phyloP scores from a whole-genome alignment of 169 alveolate species.

The Plasmodium adleri region DNA sequence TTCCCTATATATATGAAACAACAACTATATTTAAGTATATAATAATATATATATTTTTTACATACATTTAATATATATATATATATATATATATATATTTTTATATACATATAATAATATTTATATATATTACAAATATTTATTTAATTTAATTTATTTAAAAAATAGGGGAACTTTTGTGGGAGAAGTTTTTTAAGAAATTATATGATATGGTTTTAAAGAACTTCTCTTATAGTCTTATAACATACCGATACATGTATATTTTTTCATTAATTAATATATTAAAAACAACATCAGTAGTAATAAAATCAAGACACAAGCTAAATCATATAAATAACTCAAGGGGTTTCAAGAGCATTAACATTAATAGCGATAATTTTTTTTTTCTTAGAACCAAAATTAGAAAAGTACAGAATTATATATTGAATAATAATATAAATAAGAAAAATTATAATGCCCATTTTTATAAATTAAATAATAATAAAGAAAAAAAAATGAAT shows the following conservation, averaged over 20 bases:
- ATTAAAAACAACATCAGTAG: conserved; percentile 17
- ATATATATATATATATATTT: background rate
- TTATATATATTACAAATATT: background rate
- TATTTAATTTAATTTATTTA: background rate
- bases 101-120: background rate
- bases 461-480: conserved; percentile 23
- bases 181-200: conserved; percentile 1
- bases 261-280: conserved; percentile 71
- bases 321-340: too few species aligned
- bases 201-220: conserved; percentile 69
- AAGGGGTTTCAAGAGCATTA: too few species aligned
- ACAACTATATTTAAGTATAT: too few species aligned
- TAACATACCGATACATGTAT: conserved; percentile 65
- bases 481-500: conserved; percentile 57
- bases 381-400: background rate
- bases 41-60: too few species aligned
- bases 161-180: background rate
- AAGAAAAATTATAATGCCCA: conserved; percentile 62
- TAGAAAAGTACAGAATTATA: conserved; percentile 11
- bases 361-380: background rate
- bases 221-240: conserved; percentile 4
- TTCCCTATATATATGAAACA: too few species aligned
- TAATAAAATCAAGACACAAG: conserved; percentile 15
- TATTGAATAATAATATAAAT: conserved; percentile 30
- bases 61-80: background rate